These are phyloP conservation scores for Handroanthus guayacan DNA, from an alignment of 257 asterid species.

Conservation along the genomic window DNA sequence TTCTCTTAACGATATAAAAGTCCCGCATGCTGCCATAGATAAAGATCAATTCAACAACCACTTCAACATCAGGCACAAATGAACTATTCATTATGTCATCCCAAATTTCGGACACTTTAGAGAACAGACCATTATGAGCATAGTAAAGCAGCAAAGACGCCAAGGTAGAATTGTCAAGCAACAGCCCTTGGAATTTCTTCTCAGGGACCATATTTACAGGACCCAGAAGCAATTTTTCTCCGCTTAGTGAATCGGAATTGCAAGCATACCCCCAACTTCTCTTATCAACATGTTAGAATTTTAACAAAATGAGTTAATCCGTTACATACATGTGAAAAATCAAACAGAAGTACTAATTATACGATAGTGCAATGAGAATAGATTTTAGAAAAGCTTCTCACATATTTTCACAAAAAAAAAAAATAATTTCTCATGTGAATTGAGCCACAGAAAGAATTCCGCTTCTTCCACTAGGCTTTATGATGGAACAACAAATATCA, in stretches of 20 bases:
- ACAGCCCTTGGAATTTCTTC: conserved; percentile 39
- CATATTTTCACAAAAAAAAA: not conserved
- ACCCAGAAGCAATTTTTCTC: conserved; percentile 38
- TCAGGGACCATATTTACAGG: conserved; percentile 38
- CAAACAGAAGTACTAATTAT: not conserved
- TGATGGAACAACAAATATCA: not conserved
- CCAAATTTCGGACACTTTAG: conserved; percentile 61
- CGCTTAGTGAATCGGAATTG: conserved; percentile 36
- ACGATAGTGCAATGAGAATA: not conserved
- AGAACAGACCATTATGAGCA: conserved; percentile 53
- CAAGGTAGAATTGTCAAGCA: conserved; percentile 43
- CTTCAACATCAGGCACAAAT: conserved; percentile 50
- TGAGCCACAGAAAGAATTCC: not conserved
- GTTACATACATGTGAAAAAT: not conserved
- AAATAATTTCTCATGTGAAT: not conserved
- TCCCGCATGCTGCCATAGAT: conserved; percentile 51
- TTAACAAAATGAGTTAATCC: not conserved
- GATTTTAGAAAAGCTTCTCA: not conserved
- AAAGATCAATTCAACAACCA: conserved; percentile 59
- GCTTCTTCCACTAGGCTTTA: not conserved
- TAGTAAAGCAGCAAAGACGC: conserved; percentile 56
- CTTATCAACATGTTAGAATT: conserved; percentile 13
- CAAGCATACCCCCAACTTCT: conserved; percentile 21
- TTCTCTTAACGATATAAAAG: conserved; percentile 53
- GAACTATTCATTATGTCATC: conserved; percentile 70